phyloP scores from a whole-genome alignment of 352 stramenopile genomes.

The Nothophytophthora sp. region DNA sequence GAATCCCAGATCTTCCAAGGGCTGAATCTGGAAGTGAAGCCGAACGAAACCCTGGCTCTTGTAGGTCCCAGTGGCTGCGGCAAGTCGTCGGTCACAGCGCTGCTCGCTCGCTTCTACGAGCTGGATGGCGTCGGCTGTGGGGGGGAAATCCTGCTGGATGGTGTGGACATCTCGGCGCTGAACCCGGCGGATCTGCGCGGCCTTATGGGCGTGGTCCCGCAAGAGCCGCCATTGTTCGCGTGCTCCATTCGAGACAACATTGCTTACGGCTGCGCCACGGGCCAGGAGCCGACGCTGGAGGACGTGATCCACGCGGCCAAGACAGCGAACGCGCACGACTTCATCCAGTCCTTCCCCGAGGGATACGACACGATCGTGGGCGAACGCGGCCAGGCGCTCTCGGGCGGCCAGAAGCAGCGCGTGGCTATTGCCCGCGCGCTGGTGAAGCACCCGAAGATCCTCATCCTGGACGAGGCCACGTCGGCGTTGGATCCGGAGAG shows the following conservation, averaged over 20 bases:
- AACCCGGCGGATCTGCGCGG: constrained; percentile 53
- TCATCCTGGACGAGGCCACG: constrained; percentile 81
- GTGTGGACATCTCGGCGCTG: constrained; percentile 53
- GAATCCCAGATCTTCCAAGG: constrained; percentile 53
- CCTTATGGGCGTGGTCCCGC: constrained; percentile 69
- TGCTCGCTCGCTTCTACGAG: constrained; percentile 80
- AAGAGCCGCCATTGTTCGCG: constrained; percentile 76
- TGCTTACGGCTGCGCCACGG: constrained; percentile 59
- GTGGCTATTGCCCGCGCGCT: constrained; percentile 74
- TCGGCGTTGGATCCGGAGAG: constrained; percentile 78
- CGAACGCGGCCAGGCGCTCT: constrained; percentile 70
- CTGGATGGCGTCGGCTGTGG: constrained; percentile 45
- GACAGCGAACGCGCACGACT: constrained; percentile 76
- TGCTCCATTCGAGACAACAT: constrained; percentile 82
- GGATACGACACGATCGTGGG: constrained; percentile 81
- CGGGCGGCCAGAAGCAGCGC: constrained; percentile 82
- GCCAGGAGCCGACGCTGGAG: constrained; percentile 46
- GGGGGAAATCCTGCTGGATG: constrained; percentile 62
- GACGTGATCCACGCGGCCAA: constrained; percentile 66
- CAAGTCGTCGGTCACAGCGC: constrained; percentile 72
- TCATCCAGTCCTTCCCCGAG: constrained; percentile 75
- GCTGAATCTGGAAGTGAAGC: constrained; percentile 55
- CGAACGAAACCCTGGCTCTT: constrained; percentile 75
- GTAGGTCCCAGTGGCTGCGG: constrained; percentile 68
- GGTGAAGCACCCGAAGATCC: constrained; percentile 73